A percentile compares a stretch with the other conserved stretches of the same genome.
Conservation (phyloP, 352 stramenopile genomes). For the Globisporangium middletonii region DNA sequence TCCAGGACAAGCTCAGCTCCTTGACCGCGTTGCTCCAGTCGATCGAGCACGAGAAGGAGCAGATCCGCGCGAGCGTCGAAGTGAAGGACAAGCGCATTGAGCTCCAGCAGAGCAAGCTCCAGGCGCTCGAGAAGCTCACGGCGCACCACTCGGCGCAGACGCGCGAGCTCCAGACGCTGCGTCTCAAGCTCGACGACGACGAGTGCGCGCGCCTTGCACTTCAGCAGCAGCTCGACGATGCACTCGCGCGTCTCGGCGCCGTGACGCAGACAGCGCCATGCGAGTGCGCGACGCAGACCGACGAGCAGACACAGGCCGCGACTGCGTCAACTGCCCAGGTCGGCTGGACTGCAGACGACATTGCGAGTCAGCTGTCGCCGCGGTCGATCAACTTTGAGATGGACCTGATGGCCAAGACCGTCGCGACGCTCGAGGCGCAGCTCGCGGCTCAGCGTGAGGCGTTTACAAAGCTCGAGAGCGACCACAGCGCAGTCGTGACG, state of each 20-base stretch:
- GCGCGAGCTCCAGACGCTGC: constrained; percentile 42
- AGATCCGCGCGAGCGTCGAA: constrained; percentile 45
- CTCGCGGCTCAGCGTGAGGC: constrained; percentile 19
- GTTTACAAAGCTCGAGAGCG: constrained; percentile 25
- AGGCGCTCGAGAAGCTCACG: constrained; percentile 53
- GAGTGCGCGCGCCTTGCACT: constrained; percentile 27
- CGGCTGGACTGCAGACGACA: constrained; percentile 12
- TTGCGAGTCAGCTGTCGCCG: constrained; percentile 25
- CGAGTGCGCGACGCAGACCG: constrained; percentile 43
- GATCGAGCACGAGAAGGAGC: constrained; percentile 59
- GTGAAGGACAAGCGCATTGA: constrained; percentile 78
- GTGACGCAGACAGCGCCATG: constrained; percentile 9
- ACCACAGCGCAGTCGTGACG: constrained; percentile 27
- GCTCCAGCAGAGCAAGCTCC: constrained; percentile 52
- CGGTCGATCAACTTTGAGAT: constrained; percentile 20
- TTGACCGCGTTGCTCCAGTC: constrained; percentile 59
- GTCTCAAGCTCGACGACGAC: constrained; percentile 45
- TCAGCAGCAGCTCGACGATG: constrained; percentile 39
- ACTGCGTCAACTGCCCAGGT: neutral
- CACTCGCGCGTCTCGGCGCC: neutral
- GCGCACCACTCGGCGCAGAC: constrained; percentile 37
- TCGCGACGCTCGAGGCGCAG: constrained; percentile 37
- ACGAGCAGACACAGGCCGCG: constrained; percentile 13
- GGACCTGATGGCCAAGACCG: constrained; percentile 18
- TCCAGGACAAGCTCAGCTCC: constrained; percentile 63